Base-by-base conservation (phyloP, 768 basidiomycete genomes). In the Cantharellus anzutake region DNA sequence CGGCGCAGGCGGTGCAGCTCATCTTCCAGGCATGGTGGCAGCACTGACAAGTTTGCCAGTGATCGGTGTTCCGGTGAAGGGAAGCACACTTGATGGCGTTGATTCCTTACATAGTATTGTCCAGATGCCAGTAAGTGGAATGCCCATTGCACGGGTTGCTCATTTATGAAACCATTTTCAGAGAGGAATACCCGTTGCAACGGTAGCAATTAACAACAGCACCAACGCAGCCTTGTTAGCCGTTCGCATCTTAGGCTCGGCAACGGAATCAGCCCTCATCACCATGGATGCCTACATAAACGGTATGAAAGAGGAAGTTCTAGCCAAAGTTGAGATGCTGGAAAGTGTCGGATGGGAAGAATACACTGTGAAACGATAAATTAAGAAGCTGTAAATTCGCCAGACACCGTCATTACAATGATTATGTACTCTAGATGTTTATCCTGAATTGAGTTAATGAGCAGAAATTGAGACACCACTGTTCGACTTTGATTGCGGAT, bases 11-110 rank as follows among this genome's bases (percentile, higher is more conserved):
- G 96, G 96, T 0, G 94, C 96, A 1, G 96, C 94, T 3, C 96
- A 99, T 72, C 73, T 99, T 1, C 96, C 96, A 0, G 96, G 96
- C 0, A 99, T 99, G 96, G 90, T 97, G 0, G 96, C 94, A 3
- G 84, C 88, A 20, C 82, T 96, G 84, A 94, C 92, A 0, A 75
- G 82, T 2, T 69, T 98, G 57, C 94, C 96, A 0, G 90, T 99
- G 0, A 80, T 99, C 40, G 94, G 96, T 7, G 96, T 99, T 0
- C 96, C 96, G 2, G 96, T 99, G 60, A 96, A 92, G 68, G 93
- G 89, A 5, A 91, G 89, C 68, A 77, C 82, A 0, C 75, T 98
- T 7, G 93, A 96, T 68, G 96, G 96, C 0, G 90, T 99, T 0
- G 96, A 98, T 71, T 91, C 90, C n/a, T 71, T 99, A 65, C 82